Evolutionary conservation across 2,329 filamentous ascomycete genomes (phyloP), one percentile per base, ranked within the genome.

Genomic region (Onygenales sp.): DNA sequence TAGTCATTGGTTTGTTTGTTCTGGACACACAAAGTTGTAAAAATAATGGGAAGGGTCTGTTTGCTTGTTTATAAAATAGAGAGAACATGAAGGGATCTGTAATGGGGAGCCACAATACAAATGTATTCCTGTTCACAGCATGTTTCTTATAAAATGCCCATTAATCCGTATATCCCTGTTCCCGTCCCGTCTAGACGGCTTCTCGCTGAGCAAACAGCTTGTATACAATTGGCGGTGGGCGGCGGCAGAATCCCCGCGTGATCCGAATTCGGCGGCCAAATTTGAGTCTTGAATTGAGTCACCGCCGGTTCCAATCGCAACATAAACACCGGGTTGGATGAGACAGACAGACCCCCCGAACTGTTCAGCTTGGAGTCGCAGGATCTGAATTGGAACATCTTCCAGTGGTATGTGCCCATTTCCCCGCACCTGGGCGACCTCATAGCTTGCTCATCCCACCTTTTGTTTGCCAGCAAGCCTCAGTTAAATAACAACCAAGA

Each of bases 201-300:
- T 27, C 21, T 1, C 3, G 17, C 17, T 17, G 3, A 27, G 4
- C 21, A 27, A 27, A 27, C 21, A 27, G 21, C 3, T 5, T 27
- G 21, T 27, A n/a, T 9, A 13, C 9, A 48, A 48, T 27, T 27
- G 13, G 33, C 45, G 14, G 45, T 48, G 32, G 14, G 13, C 14
- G 7, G 14, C 27, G 45, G 45, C 45, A 48, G 17, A 48, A 48
- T 14, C 43, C 43, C 2, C 27, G 10, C 43, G 34, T 39, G 17
- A 14, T 17, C 46, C 34, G 17, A 49, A 49, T 36, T 40, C 46
- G 11, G 21, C 17, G 40, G 40, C 8, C 40, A 42, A 42, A 42
- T n/a, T 42, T 42, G 40, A 17, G 40, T 14, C 40, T n/a, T 17
- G 37, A 48, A 48, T 36, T 48, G 45, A 47, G 45, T 47, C 45